Conservation (phyloP, 1,284 basidiomycete genomes). For the Hymenochaete sp. region DNA sequence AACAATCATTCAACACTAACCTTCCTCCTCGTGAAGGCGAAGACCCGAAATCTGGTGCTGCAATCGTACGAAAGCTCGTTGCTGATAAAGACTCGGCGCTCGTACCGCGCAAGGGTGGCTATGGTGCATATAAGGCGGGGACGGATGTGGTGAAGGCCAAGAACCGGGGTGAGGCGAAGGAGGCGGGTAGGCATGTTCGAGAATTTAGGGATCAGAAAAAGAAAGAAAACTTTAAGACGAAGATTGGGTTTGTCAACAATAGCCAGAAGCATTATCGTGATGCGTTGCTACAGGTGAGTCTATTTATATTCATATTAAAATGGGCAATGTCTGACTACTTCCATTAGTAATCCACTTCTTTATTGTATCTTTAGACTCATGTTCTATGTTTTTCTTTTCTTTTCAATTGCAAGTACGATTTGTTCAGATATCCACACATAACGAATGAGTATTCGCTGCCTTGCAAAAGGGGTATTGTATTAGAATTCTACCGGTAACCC, state of each 20-base stretch:
- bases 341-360: no score
- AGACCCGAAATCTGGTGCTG: constrained; percentile 63
- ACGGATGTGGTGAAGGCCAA: constrained; percentile 82
- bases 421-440: constrained; percentile 5
- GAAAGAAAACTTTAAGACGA: constrained; percentile 80
- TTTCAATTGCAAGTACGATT: no score
- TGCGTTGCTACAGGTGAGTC: constrained; percentile 23
- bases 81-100: constrained; percentile 76
- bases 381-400: neutral
- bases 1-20: constrained; percentile 55
- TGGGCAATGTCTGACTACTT: no score
- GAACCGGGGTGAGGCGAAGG: constrained; percentile 88
- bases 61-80: constrained; percentile 64
- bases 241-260: constrained; percentile 72
- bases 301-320: no score
- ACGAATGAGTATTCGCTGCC: neutral
- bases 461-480: constrained; percentile 12
- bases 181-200: constrained; percentile 82
- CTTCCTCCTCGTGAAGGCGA: constrained; percentile 32
- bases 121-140: constrained; percentile 75
- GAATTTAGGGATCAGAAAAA: constrained; percentile 79
- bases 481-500: constrained; percentile 8
- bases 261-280: constrained; percentile 82
- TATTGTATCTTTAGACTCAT: neutral
- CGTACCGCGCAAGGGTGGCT: constrained; percentile 79